Evolutionary conservation across 208 protist genomes (phyloP).

Genomic region (Acanthamoeba lenticulata): DNA sequence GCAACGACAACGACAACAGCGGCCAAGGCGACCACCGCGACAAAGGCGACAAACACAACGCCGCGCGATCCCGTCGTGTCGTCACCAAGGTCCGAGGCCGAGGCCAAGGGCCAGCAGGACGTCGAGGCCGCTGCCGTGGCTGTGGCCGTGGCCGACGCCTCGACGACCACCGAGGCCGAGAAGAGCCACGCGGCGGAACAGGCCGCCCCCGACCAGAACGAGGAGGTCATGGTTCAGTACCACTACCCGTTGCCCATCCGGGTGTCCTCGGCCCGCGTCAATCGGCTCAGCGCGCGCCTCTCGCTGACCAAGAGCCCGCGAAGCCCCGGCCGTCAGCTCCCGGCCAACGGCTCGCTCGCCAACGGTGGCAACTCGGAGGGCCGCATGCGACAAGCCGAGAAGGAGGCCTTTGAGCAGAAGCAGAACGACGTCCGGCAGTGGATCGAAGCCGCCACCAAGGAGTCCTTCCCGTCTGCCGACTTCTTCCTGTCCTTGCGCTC

Average conservation of each 20-base stretch:
- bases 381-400: constrained; percentile 23
- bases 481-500: background rate
- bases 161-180: background rate
- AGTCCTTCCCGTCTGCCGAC: constrained; percentile 28
- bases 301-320: background rate
- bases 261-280: background rate
- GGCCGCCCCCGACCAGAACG: background rate
- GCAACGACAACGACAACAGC: background rate
- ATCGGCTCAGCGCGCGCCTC: background rate
- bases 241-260: background rate
- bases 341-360: background rate
- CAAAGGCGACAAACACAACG: background rate
- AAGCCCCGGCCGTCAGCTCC: background rate
- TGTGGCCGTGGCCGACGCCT: background rate
- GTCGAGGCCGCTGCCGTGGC: background rate
- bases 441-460: background rate
- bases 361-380: background rate
- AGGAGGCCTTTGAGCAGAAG: constrained; percentile 26
- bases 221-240: background rate
- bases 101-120: background rate
- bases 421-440: constrained; percentile 55
- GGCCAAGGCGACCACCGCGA: background rate
- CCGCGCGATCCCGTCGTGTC: background rate
- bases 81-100: background rate
- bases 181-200: background rate